Percentiles rank a stretch among this genome's conserved stretches.
Evolutionary conservation across 257 asterid species (phyloP).

Genomic region (Solanum ahanhuiri): DNA sequence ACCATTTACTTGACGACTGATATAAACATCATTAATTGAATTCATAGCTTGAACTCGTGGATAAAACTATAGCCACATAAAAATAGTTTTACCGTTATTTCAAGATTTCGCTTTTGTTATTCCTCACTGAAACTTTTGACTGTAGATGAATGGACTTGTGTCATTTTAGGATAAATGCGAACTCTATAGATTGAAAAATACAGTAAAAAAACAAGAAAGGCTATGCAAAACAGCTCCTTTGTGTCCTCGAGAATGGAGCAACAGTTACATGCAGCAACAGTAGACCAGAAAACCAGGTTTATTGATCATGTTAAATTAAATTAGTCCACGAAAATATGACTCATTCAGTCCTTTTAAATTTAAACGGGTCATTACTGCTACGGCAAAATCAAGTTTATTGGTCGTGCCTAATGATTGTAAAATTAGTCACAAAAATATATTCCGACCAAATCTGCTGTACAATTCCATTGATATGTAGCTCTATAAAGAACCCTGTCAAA

Average conservation of each 20-base stretch:
- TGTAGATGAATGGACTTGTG: background rate
- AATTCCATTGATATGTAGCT: background rate
- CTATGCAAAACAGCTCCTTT: background rate
- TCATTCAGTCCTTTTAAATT: background rate
- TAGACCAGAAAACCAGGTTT: background rate
- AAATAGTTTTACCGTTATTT: background rate
- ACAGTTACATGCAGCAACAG: conserved; percentile 2
- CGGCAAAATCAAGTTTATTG: background rate
- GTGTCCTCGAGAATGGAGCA: conserved; percentile 4
- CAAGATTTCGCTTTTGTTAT: background rate
- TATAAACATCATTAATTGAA: background rate
- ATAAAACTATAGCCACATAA: background rate
- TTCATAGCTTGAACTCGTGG: background rate
- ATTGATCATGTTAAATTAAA: background rate
- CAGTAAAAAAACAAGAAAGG: conserved; percentile 4
- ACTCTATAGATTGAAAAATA: background rate
- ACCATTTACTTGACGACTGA: background rate
- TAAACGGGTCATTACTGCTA: background rate
- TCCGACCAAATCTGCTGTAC: background rate
- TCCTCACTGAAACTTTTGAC: background rate
- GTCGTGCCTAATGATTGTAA: background rate
- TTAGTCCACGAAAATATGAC: background rate
- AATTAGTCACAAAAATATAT: background rate
- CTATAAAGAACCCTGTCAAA: background rate
- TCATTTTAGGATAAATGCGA: background rate